Evolutionary conservation across 257 asterid species (phyloP).

Genomic region (Solanum habrochaites): DNA sequence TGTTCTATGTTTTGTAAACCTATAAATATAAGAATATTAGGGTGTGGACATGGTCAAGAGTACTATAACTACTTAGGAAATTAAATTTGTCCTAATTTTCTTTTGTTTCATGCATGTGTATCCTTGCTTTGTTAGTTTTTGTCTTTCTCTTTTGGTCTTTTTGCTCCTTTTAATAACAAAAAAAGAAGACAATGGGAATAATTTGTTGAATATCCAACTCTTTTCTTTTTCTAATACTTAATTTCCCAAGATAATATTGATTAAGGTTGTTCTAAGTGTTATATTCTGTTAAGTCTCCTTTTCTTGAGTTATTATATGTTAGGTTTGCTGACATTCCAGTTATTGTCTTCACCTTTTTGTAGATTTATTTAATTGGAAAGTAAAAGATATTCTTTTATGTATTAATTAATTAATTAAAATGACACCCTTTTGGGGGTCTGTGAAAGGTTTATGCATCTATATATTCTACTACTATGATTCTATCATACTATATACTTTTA

Average conservation of each 20-base stretch:
- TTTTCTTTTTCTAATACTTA: background rate
- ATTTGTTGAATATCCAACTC: background rate
- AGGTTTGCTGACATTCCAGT: constrained; percentile 25
- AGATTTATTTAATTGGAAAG: background rate
- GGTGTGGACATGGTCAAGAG: background rate
- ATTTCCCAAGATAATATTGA: constrained; percentile 14
- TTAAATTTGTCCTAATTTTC: background rate
- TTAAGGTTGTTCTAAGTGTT: constrained; percentile 3
- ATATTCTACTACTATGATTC: constrained; percentile 10
- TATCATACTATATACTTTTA: background rate
- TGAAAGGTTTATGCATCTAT: constrained; percentile 38
- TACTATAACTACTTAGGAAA: background rate
- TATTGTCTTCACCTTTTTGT: constrained; percentile 12
- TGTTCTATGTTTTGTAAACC: background rate
- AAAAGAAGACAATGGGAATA: background rate
- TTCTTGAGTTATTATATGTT: constrained; percentile 1
- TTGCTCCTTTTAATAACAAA: background rate
- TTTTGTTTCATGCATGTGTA: background rate
- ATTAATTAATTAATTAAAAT: constrained; percentile 1
- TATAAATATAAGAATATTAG: background rate
- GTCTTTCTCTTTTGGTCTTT: background rate
- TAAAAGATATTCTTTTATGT: background rate
- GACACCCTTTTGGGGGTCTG: constrained; percentile 13
- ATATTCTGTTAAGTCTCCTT: constrained; percentile 8
- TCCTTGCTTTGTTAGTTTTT: background rate